These are phyloP conservation scores for Pseudopyricularia cyperi DNA, from an alignment of 2,329 filamentous ascomycete species.

Conservation along the genomic window DNA sequence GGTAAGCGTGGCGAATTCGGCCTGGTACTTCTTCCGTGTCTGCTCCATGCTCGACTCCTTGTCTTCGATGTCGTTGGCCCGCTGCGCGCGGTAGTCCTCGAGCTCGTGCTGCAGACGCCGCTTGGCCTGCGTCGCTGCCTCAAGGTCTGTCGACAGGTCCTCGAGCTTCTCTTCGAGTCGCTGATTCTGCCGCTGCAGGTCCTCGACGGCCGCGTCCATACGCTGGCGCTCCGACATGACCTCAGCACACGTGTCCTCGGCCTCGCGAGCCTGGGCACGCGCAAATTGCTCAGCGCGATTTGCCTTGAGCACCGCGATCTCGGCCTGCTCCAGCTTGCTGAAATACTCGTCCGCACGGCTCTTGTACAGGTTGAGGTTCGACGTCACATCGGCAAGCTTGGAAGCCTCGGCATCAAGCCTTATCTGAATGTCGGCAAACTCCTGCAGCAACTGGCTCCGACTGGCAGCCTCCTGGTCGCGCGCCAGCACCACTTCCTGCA, in stretches of 20 bases:
- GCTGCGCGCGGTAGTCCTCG: slow-evolving; percentile 90
- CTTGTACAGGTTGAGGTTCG: slow-evolving; percentile 83
- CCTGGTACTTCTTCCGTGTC: slow-evolving; percentile 93
- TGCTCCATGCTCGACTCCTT: slow-evolving; percentile 95
- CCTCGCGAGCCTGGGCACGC: slow-evolving; percentile 76
- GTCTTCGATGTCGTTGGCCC: slow-evolving; percentile 92
- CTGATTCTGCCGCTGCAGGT: slow-evolving; percentile 80
- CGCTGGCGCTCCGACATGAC: slow-evolving; percentile 88
- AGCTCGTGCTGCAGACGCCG: slow-evolving; percentile 93
- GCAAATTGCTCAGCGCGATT: slow-evolving; percentile 88
- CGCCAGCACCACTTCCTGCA: slow-evolving; percentile 65
- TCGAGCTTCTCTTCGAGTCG: slow-evolving; percentile 83
- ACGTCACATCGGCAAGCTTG: slow-evolving; percentile 69
- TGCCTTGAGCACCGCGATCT: slow-evolving; percentile 89
- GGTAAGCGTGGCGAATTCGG: slow-evolving; percentile 76
- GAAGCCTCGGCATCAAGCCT: slow-evolving; percentile 80
- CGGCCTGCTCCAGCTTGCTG: slow-evolving; percentile 89
- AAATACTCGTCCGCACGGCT: slow-evolving; percentile 91
- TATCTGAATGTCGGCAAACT: slow-evolving; percentile 89
- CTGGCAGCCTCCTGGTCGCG: slow-evolving; percentile 81
- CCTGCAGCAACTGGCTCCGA: slow-evolving; percentile 76
- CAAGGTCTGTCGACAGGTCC: slow-evolving; percentile 80
- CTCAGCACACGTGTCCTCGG: slow-evolving; percentile 78
- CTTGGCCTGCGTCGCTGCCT: slow-evolving; percentile 75
- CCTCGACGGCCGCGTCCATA: slow-evolving; percentile 77